Evolutionary conservation across 495 filamentous ascomycete species (phyloP), one percentile per base, ranked within the genome.

Genomic region (Xylaria flabelliformis): DNA sequence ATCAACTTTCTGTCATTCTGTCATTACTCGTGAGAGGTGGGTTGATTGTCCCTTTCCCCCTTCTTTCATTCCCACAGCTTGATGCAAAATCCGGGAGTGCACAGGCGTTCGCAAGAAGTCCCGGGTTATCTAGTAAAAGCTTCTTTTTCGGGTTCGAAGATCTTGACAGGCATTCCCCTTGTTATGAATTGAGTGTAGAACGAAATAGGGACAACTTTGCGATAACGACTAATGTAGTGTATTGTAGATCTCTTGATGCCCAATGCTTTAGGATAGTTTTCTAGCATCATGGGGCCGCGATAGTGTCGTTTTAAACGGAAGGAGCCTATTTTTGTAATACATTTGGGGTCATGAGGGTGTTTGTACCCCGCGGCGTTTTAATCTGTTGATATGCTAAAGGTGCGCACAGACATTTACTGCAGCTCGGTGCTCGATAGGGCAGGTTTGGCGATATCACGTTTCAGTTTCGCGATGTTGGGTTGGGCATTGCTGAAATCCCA

Each of bases 251-350:
- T 39, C 32, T 61, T 61, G 58, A 21, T 61, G 58, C 58, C 58
- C 58, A 61, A 61, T 61, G 32, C 13, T 10, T 59, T 61, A 39
- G 32, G n/a, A 61, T 61, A 17, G 58, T 39, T 39, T 41, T 39
- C 19, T 39, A 39, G 58, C 32, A 61, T 61, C 34, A 39, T 41
- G 34, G 34, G 58, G 34, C 58, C 58, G 15, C 8, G 15, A 39
- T 61, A 39, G 53, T 56, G 26, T 56, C 53, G 53, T 32, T 56
- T 56, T 26, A 56, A 56, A 56, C 53, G 53, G 53, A 56, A 56
- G 32, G 58, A 61, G 10, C n/a, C 58, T 61, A 61, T 61, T 61
- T 59, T 61, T 61, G 58, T 36, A 29, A 36, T 21, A n/a, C 32
- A 21, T 61, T 39, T 17, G 34, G 26, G 34, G 58, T 61, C 58